Base-by-base conservation (phyloP, 1,139 yeast genomes). In the Pichia sp. region DNA sequence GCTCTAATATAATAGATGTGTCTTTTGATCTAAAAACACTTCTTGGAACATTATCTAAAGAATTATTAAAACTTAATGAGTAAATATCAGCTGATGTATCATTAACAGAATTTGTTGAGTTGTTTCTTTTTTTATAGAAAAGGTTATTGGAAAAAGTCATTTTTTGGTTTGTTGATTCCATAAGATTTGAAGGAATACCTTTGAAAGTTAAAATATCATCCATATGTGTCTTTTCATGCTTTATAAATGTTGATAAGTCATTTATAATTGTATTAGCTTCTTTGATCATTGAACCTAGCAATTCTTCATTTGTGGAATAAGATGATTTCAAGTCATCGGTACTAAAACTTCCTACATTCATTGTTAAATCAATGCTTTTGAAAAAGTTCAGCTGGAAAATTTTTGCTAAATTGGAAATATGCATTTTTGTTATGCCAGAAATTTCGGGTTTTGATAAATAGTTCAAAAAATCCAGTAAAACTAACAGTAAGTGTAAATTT, bases 301-400 rank as follows among this genome's bases (percentile, higher is more conserved):
- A 29, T 37, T 45, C 49, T 42, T 50, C 53, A 37, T 50, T 48
- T 9, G 34, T 41, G 6, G 32, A n/a, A 20, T 50, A 50, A 12
- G 48, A 46, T 12, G 39, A 35, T 41, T 50, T 50, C 8, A 48
- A 27, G 38, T 48, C 48, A 46, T 53, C 50, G 32, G 47, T 48
- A 36, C 55, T 40, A 35, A 48, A 45, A 45, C 55, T 49, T 43
- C 50, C 40, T 22, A 51, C 20, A 29, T 53, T 39, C 35, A 40
- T 16, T 3, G 52, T 49, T 15, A 56, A 24, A 47, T 61, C 65
- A 36, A 63, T 62, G 39, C 57, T 57, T 42, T 60, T 63, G 49
- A 65, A 65, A 22, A 65, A 55, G 43, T 63, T 60, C 27, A 64
- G 53, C 49, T 65, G 69, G 49, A 65, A 63, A 42, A 65, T 61